Evolutionary conservation across 176 grass and related monocot genomes (phyloP).

Genomic region (Melocanna baccifera): DNA sequence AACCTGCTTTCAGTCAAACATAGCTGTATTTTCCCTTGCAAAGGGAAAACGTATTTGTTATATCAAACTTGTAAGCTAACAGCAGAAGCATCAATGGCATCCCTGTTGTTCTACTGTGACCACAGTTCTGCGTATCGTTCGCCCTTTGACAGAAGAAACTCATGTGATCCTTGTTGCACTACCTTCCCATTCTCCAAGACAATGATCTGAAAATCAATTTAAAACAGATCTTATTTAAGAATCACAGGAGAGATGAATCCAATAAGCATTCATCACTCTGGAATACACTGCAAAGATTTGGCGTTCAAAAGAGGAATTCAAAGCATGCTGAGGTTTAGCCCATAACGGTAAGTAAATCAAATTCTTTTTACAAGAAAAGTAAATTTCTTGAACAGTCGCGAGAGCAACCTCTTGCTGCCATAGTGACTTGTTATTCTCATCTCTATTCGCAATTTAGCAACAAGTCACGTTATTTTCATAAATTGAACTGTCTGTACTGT

Average conservation of each 20-base stretch:
- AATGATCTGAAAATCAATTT: constrained; percentile 72
- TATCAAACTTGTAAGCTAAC: constrained; percentile 72
- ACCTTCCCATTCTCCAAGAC: constrained; percentile 91
- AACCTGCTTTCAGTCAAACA: neutral
- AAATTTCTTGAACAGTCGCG: constrained; percentile 4
- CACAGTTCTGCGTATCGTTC: constrained; percentile 79
- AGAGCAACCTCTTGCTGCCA: constrained; percentile 29
- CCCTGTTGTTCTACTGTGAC: constrained; percentile 85
- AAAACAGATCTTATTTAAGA: neutral
- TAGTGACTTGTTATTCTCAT: neutral
- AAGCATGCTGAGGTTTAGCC: neutral
- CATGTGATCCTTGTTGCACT: constrained; percentile 80
- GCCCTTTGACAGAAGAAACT: constrained; percentile 62
- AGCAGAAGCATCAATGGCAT: constrained; percentile 51
- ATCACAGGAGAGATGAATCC: neutral
- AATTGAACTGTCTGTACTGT: neutral
- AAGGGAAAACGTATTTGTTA: neutral
- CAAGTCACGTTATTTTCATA: neutral
- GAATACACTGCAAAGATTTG: neutral
- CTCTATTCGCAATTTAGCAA: neutral
- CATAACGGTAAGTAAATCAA: neutral
- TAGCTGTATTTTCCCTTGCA: constrained; percentile 16
- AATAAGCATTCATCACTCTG: neutral
- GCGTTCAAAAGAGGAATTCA: neutral
- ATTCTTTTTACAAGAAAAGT: neutral